Conservation (phyloP, 2,329 filamentous ascomycete genomes). For the Penicillium sp. region DNA sequence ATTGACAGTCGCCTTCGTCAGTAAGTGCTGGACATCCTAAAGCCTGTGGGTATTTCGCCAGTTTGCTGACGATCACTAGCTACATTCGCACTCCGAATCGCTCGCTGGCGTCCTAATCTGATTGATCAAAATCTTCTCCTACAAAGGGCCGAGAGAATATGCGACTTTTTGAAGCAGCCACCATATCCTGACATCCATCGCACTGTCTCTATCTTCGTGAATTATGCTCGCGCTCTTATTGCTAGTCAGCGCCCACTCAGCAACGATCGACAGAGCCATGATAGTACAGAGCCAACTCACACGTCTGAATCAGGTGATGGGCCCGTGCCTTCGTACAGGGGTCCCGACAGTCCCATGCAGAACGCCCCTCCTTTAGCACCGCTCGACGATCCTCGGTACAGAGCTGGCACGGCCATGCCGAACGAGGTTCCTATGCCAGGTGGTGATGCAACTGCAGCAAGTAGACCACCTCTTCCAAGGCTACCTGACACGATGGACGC, state of each 20-base stretch:
- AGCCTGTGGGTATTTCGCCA: not conserved
- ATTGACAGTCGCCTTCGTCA: conserved; percentile 39
- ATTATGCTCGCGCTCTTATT: conserved; percentile 38
- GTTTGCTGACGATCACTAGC: conserved; percentile 17
- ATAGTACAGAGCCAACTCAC: conserved; percentile 20
- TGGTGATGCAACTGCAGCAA: conserved; percentile 20
- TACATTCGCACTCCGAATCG: conserved; percentile 38
- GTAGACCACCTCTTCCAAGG: conserved; percentile 28
- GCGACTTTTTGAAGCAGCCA: conserved; percentile 39
- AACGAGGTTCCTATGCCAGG: conserved; percentile 21
- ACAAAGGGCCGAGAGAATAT: conserved; percentile 35
- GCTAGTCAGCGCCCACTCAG: conserved; percentile 28
- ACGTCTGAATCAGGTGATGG: conserved; percentile 21
- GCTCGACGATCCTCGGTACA: conserved; percentile 24
- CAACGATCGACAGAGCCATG: conserved; percentile 15
- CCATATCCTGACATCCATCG: conserved; percentile 43
- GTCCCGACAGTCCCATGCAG: conserved; percentile 20
- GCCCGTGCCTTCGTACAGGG: conserved; percentile 15
- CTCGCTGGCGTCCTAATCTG: conserved; percentile 37
- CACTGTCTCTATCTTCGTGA: conserved; percentile 41
- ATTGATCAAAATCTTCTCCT: conserved; percentile 35
- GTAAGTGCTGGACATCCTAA: conserved; percentile 25
- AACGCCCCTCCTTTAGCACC: conserved; percentile 21
- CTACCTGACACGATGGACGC: conserved; percentile 36
- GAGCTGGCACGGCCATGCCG: conserved; percentile 20